Base-by-base conservation (phyloP, 768 basidiomycete species). In the Mycena chlorophos region DNA sequence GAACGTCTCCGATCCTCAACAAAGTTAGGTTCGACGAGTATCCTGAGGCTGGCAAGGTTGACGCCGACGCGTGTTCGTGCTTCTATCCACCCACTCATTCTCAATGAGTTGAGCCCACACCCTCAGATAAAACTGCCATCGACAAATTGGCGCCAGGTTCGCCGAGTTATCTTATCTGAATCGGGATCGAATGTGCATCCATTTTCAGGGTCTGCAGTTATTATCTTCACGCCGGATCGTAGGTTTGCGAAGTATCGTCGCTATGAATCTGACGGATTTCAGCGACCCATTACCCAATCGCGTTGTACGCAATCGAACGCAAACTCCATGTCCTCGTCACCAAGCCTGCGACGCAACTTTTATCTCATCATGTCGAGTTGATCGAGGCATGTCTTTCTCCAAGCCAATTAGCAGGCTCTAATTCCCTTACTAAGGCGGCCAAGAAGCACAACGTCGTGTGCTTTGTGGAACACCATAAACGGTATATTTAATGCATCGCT, bases 381-480 rank as follows among this genome's bases (percentile, higher is more conserved):
- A 85, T 94, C 59, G 78, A 80, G 31, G n/a, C n/a, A n/a, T n/a
- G n/a, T n/a, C n/a, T n/a, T n/a, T n/a, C n/a, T n/a, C n/a, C n/a
- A n/a, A n/a, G n/a, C n/a, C n/a, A n/a, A n/a, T n/a, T n/a, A n/a
- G n/a, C n/a, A n/a, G n/a, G n/a, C n/a, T n/a, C n/a, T n/a, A n/a
- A n/a, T n/a, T n/a, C n/a, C n/a, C n/a, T n/a, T n/a, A n/a, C n/a
- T n/a, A n/a, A n/a, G n/a, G 83, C 89, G 12, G 91, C 94, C 28
- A 83, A 78, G 63, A 82, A 89, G 71, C 80, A 93, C 67, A 86
- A 87, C 46, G 86, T 95, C 19, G 80, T 92, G 2, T 93, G 91
- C 71, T 93, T 91, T 68, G 94, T 96, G n/a, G 94, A 97, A 69
- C 92, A 96, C 66, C 91, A 94, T 74, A 94, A 93, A 69, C 83